A percentile compares a stretch with the other conserved stretches of the same genome.
Evolutionary conservation across 441 rosid genomes (phyloP).

Genomic region (Geranium incanum): DNA sequence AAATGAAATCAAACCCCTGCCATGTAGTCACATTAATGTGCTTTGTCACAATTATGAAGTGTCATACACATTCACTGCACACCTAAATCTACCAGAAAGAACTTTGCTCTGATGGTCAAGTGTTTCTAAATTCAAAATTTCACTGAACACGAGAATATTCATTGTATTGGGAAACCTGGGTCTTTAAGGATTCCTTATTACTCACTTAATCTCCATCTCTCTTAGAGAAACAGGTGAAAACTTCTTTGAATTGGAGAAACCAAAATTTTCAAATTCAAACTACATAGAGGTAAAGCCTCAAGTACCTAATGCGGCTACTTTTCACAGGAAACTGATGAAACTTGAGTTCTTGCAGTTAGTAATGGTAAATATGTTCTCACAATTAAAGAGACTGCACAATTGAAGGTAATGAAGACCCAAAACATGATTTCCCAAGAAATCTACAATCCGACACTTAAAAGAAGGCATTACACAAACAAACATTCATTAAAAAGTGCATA

Average conservation of each 20-base stretch:
- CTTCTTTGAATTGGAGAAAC: neutral
- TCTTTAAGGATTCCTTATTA: neutral
- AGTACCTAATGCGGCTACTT: neutral
- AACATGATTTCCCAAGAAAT: neutral
- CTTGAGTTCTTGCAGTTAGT: neutral
- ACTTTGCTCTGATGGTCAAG: neutral
- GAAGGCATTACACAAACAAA: neutral
- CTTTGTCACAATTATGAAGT: too few species aligned
- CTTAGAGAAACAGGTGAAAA: neutral
- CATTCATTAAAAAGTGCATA: neutral
- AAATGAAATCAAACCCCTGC: neutral
- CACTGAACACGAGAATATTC: neutral
- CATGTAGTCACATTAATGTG: neutral
- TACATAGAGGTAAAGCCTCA: neutral
- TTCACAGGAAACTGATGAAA: neutral
- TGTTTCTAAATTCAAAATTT: neutral
- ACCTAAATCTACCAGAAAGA: slow-evolving; percentile 3
- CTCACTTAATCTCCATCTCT: neutral
- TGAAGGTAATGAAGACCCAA: neutral
- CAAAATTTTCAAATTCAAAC: neutral
- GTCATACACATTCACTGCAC: neutral
- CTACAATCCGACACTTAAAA: neutral
- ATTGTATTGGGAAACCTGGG: neutral
- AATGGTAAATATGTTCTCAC: neutral
- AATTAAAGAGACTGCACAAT: neutral